Evolutionary conservation across 768 basidiomycete species (phyloP).

Genomic region (Mrakia frigida): DNA sequence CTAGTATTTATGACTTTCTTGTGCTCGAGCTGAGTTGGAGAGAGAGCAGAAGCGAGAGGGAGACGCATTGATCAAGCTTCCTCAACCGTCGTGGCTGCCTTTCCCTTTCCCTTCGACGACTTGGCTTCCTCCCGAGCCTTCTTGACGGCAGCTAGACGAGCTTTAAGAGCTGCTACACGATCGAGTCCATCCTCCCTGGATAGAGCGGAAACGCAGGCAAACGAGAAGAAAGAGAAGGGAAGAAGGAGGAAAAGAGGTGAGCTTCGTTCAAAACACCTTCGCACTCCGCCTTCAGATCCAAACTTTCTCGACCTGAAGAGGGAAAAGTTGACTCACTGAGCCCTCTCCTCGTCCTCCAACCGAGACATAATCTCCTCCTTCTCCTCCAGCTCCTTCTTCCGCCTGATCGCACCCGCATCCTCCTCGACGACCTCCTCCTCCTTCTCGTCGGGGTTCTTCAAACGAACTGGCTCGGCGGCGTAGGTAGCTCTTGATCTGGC

Average conservation of each 20-base stretch:
- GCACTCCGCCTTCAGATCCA: not conserved
- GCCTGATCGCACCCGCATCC: not conserved
- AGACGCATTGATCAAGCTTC: not conserved
- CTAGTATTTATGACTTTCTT: not conserved
- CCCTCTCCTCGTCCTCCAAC: constrained; percentile 15
- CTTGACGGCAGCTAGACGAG: not conserved
- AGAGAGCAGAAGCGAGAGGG: too few species aligned
- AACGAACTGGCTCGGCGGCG: not conserved
- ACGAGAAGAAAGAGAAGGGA: not conserved
- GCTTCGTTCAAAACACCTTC: not conserved
- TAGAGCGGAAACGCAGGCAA: not conserved
- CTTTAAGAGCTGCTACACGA: constrained; percentile 13
- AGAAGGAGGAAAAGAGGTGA: not conserved
- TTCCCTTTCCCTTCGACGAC: constrained; percentile 7
- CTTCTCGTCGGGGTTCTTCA: not conserved
- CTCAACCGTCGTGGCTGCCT: not conserved
- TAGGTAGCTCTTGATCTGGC: not conserved
- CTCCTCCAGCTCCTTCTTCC: constrained; percentile 11
- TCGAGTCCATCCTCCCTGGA: constrained; percentile 7
- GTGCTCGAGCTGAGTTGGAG: not conserved
- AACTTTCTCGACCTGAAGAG: not conserved
- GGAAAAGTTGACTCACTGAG: not conserved
- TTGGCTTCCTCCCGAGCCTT: not conserved
- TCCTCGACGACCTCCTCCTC: constrained; percentile 9
- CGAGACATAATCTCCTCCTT: constrained; percentile 9